These are phyloP conservation scores for Galerina marginata DNA, from an alignment of 768 basidiomycete species.

Conservation along the genomic window DNA sequence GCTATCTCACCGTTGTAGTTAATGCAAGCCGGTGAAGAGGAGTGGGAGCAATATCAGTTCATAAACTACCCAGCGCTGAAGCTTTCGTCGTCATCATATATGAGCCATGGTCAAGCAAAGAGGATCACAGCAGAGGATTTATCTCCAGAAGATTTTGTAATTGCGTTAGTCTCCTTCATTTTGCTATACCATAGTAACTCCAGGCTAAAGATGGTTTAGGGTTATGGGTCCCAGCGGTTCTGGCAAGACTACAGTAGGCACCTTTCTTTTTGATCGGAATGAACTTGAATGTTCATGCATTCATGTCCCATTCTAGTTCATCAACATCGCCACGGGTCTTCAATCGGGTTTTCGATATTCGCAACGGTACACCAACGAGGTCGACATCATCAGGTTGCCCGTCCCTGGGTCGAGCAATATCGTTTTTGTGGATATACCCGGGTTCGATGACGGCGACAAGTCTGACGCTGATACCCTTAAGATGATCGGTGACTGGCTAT, in stretches of 20 bases:
- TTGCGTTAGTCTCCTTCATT: neutral
- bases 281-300: neutral
- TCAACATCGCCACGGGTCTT: slow-evolving; percentile 7
- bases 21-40: too few species aligned
- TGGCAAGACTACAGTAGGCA: slow-evolving; percentile 33
- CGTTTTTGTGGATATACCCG: slow-evolving; percentile 34
- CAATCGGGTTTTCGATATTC: slow-evolving; percentile 9
- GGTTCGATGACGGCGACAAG: slow-evolving; percentile 31
- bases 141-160: slow-evolving; percentile 4
- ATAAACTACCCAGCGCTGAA: too few species aligned
- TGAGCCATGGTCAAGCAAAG: too few species aligned
- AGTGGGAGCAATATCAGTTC: too few species aligned
- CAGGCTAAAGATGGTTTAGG: slow-evolving; percentile 9
- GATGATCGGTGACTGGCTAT: slow-evolving; percentile 19
- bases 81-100: too few species aligned
- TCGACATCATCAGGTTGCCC: slow-evolving; percentile 19
- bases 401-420: slow-evolving; percentile 18
- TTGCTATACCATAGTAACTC: too few species aligned
- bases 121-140: too few species aligned
- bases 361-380: slow-evolving; percentile 15
- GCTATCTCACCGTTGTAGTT: too few species aligned
- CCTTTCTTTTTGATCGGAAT: neutral
- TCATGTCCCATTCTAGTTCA: slow-evolving; percentile 13
- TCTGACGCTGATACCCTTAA: slow-evolving; percentile 15
- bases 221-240: slow-evolving; percentile 36